Percentiles rank a stretch among this genome's conserved stretches.
These are phyloP conservation scores for Limnanthes douglasii DNA, from an alignment of 345 rosid genomes.

Conservation along the genomic window DNA sequence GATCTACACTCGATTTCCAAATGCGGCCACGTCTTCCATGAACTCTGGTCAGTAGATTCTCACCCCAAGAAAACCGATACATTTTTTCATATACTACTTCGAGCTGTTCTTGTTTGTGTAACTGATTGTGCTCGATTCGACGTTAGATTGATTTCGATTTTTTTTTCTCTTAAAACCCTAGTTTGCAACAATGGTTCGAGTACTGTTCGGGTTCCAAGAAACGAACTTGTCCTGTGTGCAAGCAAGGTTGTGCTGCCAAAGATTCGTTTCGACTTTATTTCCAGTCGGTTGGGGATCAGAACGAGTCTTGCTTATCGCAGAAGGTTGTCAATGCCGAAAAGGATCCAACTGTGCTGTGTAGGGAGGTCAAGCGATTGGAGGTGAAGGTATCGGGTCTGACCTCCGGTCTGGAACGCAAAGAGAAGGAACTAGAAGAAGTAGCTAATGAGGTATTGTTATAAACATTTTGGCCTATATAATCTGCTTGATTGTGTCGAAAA, in stretches of 20 bases:
- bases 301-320: slow-evolving; percentile 17
- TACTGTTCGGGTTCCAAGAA: slow-evolving; percentile 50
- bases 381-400: slow-evolving; percentile 35
- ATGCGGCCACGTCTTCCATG: slow-evolving; percentile 96
- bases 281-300: slow-evolving; percentile 57
- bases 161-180: slow-evolving; percentile 15
- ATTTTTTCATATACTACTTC: too few relatives aligned
- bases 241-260: slow-evolving; percentile 40
- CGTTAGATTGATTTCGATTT: neutral
- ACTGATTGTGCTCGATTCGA: neutral
- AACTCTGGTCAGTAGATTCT: slow-evolving; percentile 41
- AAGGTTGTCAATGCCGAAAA: slow-evolving; percentile 18
- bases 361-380: slow-evolving; percentile 45
- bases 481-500: too few relatives aligned
- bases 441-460: slow-evolving; percentile 56
- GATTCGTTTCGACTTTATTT: slow-evolving; percentile 61
- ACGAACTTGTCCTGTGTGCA: slow-evolving; percentile 78
- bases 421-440: slow-evolving; percentile 31
- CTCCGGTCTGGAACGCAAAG: slow-evolving; percentile 28
- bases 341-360: slow-evolving; percentile 37
- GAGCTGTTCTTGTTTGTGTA: neutral
- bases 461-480: too few relatives aligned
- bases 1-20: slow-evolving; percentile 74
- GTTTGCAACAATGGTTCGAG: slow-evolving; percentile 98
- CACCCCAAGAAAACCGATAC: neutral